phyloP scores from a whole-genome alignment of 345 rosid genomes.

The Gossypium australe region DNA sequence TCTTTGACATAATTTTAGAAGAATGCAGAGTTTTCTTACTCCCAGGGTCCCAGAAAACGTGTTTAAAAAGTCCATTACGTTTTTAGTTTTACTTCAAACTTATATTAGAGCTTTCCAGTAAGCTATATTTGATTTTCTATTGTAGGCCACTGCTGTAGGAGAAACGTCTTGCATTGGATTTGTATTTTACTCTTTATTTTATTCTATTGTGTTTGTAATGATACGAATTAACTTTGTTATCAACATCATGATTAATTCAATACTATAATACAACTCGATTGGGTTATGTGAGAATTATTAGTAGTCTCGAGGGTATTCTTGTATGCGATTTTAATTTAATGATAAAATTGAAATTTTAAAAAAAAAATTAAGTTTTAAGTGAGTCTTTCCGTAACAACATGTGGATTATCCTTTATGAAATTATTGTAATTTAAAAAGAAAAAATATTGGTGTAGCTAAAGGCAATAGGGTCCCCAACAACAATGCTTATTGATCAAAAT shows the following conservation, averaged over 20 bases:
- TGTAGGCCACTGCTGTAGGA: not conserved
- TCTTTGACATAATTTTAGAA: slow-evolving; percentile 6
- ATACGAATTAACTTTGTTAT: not conserved
- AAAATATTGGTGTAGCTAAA: slow-evolving; percentile 13
- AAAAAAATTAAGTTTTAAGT: too few relatives aligned
- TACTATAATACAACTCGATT: too few relatives aligned
- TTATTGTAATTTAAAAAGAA: too few relatives aligned
- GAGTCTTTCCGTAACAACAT: too few relatives aligned
- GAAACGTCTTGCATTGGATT: not conserved
- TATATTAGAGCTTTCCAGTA: not conserved
- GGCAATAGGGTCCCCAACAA: slow-evolving; percentile 22
- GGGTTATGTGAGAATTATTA: slow-evolving; percentile 7
- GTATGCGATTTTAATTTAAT: too few relatives aligned
- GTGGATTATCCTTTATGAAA: too few relatives aligned
- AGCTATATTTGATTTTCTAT: not conserved
- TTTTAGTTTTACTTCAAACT: not conserved
- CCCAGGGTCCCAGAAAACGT: slow-evolving; percentile 18
- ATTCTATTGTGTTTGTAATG: too few relatives aligned
- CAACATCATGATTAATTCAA: not conserved
- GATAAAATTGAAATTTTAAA: too few relatives aligned
- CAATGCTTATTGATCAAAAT: not conserved
- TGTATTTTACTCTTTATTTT: too few relatives aligned
- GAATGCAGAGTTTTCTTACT: not conserved
- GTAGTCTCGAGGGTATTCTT: not conserved
- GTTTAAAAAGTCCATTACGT: slow-evolving; percentile 1